Percentiles rank a stretch among this genome's conserved stretches.
These are phyloP conservation scores for Mimosa pudica DNA, from an alignment of 306 rosid genomes.

Conservation along the genomic window DNA sequence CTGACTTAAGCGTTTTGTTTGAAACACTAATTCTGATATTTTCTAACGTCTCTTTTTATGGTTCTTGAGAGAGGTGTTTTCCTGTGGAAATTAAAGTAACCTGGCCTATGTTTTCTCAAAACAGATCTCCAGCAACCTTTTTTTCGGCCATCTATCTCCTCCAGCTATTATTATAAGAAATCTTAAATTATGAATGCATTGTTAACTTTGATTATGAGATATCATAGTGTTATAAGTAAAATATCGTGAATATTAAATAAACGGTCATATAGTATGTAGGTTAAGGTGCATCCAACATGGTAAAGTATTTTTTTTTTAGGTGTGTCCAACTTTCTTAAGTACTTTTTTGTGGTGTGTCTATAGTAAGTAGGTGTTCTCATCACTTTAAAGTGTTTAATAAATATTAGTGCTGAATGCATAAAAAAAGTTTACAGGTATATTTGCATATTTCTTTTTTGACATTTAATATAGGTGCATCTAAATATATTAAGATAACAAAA, in stretches of 20 bases:
- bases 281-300: too few relatives aligned
- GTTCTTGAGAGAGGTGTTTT: background rate
- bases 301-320: too few relatives aligned
- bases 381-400: too few relatives aligned
- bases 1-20: background rate
- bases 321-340: too few relatives aligned
- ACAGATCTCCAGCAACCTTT: background rate
- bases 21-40: background rate
- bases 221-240: background rate
- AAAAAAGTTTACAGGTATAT: too few relatives aligned
- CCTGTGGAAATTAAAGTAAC: background rate
- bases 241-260: background rate
- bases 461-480: too few relatives aligned
- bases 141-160: too few relatives aligned
- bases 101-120: background rate
- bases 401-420: too few relatives aligned
- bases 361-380: too few relatives aligned
- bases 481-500: too few relatives aligned
- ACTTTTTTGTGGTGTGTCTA: too few relatives aligned
- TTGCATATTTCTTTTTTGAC: too few relatives aligned
- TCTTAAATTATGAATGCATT: background rate
- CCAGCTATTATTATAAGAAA: background rate
- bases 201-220: background rate
- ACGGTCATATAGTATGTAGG: background rate
- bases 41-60: background rate